These are phyloP conservation scores for Leptomonas seymouri DNA, from an alignment of 208 protist species.

Conservation along the genomic window DNA sequence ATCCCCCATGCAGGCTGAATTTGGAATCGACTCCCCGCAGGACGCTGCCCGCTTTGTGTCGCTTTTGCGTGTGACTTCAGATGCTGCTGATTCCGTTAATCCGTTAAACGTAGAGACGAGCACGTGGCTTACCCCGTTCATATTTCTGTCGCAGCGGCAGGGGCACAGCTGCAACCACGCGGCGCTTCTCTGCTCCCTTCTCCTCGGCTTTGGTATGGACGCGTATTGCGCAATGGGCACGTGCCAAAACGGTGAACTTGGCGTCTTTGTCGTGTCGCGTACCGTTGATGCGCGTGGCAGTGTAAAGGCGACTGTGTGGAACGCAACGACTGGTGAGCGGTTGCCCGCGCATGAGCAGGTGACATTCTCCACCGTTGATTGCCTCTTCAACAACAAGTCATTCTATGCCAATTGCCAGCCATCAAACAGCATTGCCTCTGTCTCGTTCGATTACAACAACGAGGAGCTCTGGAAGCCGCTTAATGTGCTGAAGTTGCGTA, in stretches of 20 bases:
- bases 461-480: constrained; percentile 91
- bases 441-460: constrained; percentile 88
- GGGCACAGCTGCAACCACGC: constrained; percentile 88
- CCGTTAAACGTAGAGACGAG: constrained; percentile 24
- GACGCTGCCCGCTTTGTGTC: constrained; percentile 92
- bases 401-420: constrained; percentile 92
- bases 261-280: constrained; percentile 80
- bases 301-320: constrained; percentile 78
- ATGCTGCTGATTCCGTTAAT: constrained; percentile 37
- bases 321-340: constrained; percentile 74
- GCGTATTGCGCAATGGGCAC: constrained; percentile 84
- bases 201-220: constrained; percentile 92
- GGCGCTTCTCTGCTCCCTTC: constrained; percentile 86
- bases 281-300: constrained; percentile 26
- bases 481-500: constrained; percentile 87
- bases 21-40: constrained; percentile 76
- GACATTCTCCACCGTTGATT: constrained; percentile 70
- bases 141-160: constrained; percentile 88
- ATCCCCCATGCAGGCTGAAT: constrained; percentile 71
- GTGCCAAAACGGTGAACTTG: constrained; percentile 42
- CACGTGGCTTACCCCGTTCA: constrained; percentile 77
- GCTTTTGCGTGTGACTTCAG: constrained; percentile 62
- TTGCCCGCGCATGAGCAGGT: constrained; percentile 45
- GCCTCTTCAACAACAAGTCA: constrained; percentile 84
- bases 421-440: constrained; percentile 50